These are phyloP conservation scores for Poa annua DNA, from an alignment of 176 grass and related monocot genomes.

Conservation along the genomic window DNA sequence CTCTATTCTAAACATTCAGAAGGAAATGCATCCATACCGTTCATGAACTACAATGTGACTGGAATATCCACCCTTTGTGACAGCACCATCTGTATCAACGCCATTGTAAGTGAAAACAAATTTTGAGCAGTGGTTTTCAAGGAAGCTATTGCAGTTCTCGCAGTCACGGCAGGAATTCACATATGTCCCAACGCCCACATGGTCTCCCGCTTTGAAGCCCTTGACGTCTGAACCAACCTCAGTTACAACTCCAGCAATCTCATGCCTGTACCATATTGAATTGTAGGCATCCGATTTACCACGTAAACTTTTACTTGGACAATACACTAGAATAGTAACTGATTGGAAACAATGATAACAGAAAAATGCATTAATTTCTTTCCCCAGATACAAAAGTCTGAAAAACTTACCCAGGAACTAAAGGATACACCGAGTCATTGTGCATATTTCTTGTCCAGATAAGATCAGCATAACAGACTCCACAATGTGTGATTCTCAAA, in stretches of 20 bases:
- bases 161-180: conserved; percentile 72
- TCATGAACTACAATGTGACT: conserved; percentile 73
- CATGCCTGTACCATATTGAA: conserved; percentile 57
- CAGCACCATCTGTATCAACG: conserved; percentile 68
- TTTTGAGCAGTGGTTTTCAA: conserved; percentile 63
- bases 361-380: not conserved
- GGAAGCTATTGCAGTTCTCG: conserved; percentile 57
- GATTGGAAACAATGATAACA: not conserved
- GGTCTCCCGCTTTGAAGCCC: conserved; percentile 63
- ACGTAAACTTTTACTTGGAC: not conserved
- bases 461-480: conserved; percentile 81
- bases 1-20: conserved; percentile 7
- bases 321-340: not conserved
- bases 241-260: conserved; percentile 74
- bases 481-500: conserved; percentile 71
- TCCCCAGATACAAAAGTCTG: not conserved
- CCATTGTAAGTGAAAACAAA: conserved; percentile 52
- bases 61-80: conserved; percentile 87
- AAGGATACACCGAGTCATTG: conserved; percentile 58
- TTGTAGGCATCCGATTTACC: not conserved
- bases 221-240: conserved; percentile 67
- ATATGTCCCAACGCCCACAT: conserved; percentile 67
- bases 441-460: conserved; percentile 52
- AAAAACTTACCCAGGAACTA: conserved; percentile 71
- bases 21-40: conserved; percentile 48